phyloP scores from a whole-genome alignment of 2,329 filamentous ascomycete species.

The Fusarium nisikadoi region DNA sequence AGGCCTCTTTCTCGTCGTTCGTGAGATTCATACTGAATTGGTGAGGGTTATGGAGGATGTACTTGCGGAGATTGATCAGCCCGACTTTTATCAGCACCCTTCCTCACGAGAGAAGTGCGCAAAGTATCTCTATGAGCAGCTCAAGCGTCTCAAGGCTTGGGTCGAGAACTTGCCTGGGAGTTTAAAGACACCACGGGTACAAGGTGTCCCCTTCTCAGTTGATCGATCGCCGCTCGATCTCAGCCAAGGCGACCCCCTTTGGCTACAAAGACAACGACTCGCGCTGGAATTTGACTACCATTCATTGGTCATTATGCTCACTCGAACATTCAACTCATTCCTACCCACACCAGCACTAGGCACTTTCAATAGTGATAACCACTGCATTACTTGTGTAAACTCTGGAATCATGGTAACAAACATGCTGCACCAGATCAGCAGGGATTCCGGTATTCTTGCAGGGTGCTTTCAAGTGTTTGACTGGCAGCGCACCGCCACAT shows the following conservation, averaged over 20 bases:
- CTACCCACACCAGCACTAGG: slow-evolving; percentile 42
- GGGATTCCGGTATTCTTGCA: slow-evolving; percentile 42
- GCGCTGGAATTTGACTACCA: slow-evolving; percentile 57
- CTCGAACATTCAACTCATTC: slow-evolving; percentile 55
- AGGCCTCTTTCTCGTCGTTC: slow-evolving; percentile 24
- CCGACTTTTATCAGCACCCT: slow-evolving; percentile 41
- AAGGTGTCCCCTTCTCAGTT: slow-evolving; percentile 51
- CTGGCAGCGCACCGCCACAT: slow-evolving; percentile 45
- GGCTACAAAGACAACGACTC: slow-evolving; percentile 56
- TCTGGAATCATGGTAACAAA: slow-evolving; percentile 44
- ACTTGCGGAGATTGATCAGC: slow-evolving; percentile 20
- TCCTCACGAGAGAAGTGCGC: slow-evolving; percentile 43
- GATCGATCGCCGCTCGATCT: slow-evolving; percentile 48
- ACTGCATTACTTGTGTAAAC: slow-evolving; percentile 38
- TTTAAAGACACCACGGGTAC: slow-evolving; percentile 51
- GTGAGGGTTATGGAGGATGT: slow-evolving; percentile 22
- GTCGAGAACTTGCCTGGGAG: slow-evolving; percentile 48
- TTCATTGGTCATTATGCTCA: slow-evolving; percentile 51
- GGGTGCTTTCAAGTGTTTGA: slow-evolving; percentile 44
- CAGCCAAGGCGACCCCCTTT: slow-evolving; percentile 51
- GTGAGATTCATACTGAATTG: slow-evolving; percentile 34
- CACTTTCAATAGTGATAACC: slow-evolving; percentile 42
- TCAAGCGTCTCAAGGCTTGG: slow-evolving; percentile 47
- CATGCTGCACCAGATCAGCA: slow-evolving; percentile 43
- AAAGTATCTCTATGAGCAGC: slow-evolving; percentile 42